Base-by-base conservation (phyloP, 495 filamentous ascomycete species). In the Pyronema omphalodes region DNA sequence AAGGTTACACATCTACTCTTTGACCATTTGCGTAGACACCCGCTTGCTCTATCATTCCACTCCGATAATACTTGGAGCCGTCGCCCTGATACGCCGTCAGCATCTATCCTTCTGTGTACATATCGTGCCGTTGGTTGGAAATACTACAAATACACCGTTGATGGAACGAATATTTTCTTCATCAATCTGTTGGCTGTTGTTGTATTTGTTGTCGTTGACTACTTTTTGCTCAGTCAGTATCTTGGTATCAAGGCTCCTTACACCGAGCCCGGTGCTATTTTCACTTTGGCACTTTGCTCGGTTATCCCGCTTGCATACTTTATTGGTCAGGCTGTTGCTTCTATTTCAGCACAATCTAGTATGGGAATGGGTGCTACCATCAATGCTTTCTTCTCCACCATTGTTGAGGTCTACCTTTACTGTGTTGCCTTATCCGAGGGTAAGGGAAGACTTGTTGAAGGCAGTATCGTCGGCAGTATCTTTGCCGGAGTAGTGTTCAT, bases 101-200 rank as follows among this genome's bases (percentile, higher is more conserved):
- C 86, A 37, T 91, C 86, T 18, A 88, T 99, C 51, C 71, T 99
- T 43, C 71, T 99, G 9, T 99, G 91, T 74, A 96, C 93, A 9
- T 96, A 99, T 68, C 85, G 93, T 56, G 91, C 89, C 33, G 89
- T 88, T 11, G 91, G 91, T 17, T 69, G 80, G 45, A 87, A 89
- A 67, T 99, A 99, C 70, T 99, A 93, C 87, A 99, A 96, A 67
- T 99, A 99, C 67, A 99, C 91, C 11, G 74, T 99, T 55, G 91
- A 95, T 60, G 91, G 91, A 51, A 96, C 93, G 44, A 99, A 99
- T 69, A 89, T 99, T 63, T 95, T 96, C 69, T 78, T 99, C 61
- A 93, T 99, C 71, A 99, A 99, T 64, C 74, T 99, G 44, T 83
- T 95, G 68, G 80, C 76, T 17, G 75, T 99, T 35, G 89, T 95